These are phyloP conservation scores for Endocalyx cinctus DNA, from an alignment of 2,329 filamentous ascomycete species.

Conservation along the genomic window DNA sequence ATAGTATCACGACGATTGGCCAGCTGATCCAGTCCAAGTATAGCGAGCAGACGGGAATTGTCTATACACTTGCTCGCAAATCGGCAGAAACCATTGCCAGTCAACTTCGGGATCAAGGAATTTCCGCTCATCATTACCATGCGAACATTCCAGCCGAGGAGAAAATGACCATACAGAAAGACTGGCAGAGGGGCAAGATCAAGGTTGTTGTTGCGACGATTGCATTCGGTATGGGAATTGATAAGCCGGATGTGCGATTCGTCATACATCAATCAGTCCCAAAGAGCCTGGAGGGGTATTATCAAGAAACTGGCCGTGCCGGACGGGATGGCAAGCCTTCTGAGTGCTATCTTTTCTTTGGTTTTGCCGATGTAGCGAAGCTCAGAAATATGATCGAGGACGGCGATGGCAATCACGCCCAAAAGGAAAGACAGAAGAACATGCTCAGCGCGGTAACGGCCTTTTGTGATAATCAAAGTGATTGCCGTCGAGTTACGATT, in stretches of 20 bases:
- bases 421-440: slow-evolving; percentile 76
- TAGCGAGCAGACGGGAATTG: slow-evolving; percentile 72
- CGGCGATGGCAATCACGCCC: slow-evolving; percentile 69
- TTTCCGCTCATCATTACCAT: slow-evolving; percentile 81
- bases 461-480: slow-evolving; percentile 83
- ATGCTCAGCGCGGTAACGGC: slow-evolving; percentile 84
- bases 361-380: slow-evolving; percentile 68
- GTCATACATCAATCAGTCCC: slow-evolving; percentile 91
- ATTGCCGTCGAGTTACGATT: slow-evolving; percentile 84
- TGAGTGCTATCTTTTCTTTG: slow-evolving; percentile 86
- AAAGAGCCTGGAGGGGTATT: slow-evolving; percentile 95
- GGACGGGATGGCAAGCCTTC: slow-evolving; percentile 85
- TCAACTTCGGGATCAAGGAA: slow-evolving; percentile 57
- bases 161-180: slow-evolving; percentile 66
- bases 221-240: slow-evolving; percentile 99
- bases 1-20: slow-evolving; percentile 49
- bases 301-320: slow-evolving; percentile 94
- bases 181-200: slow-evolving; percentile 75
- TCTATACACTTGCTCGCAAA: slow-evolving; percentile 86
- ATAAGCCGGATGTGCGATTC: slow-evolving; percentile 94
- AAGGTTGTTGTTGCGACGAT: slow-evolving; percentile 97
- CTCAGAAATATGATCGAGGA: slow-evolving; percentile 78
- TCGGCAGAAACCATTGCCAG: slow-evolving; percentile 76
- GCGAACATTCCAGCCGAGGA: slow-evolving; percentile 66
- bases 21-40: slow-evolving; percentile 69